A percentile compares a stretch with the other conserved stretches of the same genome.
Conservation (phyloP, 192 early-diverging fungal species). For the Nowakowskiella sp. region DNA sequence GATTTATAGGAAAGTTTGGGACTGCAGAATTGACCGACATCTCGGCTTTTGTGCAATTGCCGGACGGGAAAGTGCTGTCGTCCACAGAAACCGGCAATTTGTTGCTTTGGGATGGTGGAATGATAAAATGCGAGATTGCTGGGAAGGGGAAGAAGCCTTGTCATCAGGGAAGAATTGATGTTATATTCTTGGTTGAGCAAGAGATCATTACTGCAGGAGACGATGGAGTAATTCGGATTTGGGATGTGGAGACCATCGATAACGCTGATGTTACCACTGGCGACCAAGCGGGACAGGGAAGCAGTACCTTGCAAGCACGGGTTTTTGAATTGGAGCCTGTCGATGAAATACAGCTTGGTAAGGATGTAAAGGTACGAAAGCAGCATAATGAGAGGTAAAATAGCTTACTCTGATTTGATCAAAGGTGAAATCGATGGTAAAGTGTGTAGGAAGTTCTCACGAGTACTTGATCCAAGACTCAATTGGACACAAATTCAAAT, state of each 20-base stretch:
- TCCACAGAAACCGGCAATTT: constrained; percentile 56
- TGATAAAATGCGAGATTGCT: constrained; percentile 57
- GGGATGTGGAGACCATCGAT: constrained; percentile 57
- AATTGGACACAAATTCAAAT: constrained; percentile 31
- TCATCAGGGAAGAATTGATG: constrained; percentile 43
- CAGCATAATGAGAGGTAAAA: not conserved
- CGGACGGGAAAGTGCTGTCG: constrained; percentile 54
- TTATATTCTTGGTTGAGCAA: constrained; percentile 37
- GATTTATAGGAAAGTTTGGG: constrained; percentile 56
- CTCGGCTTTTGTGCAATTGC: constrained; percentile 44
- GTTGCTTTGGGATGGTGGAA: constrained; percentile 55
- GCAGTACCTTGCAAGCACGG: constrained; percentile 12
- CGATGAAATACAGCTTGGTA: constrained; percentile 49
- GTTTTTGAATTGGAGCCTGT: constrained; percentile 53
- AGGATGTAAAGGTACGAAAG: constrained; percentile 46
- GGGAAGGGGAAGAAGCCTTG: constrained; percentile 38
- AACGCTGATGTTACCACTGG: constrained; percentile 43
- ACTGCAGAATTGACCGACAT: constrained; percentile 53
- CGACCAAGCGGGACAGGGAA: no score
- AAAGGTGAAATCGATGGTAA: constrained; percentile 41
- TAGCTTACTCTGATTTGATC: not conserved
- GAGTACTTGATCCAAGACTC: constrained; percentile 45
- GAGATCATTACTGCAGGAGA: constrained; percentile 53
- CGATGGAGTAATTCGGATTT: constrained; percentile 49
- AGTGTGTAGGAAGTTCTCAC: constrained; percentile 14